Evolutionary conservation across 805 yeast species (phyloP), one percentile per base, ranked within the genome.

Genomic region (Metschnikowia lunata): DNA sequence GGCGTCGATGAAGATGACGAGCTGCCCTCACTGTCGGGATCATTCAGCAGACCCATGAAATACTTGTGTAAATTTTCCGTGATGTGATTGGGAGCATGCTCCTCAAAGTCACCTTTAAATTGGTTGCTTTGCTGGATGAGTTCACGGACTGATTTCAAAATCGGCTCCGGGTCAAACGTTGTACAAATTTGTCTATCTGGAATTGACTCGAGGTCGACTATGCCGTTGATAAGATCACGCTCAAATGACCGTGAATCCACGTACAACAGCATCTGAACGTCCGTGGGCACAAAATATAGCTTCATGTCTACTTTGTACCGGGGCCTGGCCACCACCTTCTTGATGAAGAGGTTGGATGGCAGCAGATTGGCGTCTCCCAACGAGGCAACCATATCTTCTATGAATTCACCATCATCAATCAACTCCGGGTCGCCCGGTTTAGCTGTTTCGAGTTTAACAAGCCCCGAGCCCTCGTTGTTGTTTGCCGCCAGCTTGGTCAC

Each of bases 281-380:
- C 53, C 26, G 69, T 61, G 4, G 83, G 82, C 6, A 80, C 61
- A 14, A 80, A 51, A 59, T 75, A 80, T n/a, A 80, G 74, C 55
- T 78, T 76, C 85, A 80, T 80, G 50, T 76, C 78, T 6, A 78
- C 67, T 55, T 80, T 80, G 59, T 80, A 80, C 30, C 85, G 60
- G 10, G 85, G 85, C 51, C 83, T 64, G 11, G 84, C 84, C 30
- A 79, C 73, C 23, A 74, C 66, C 47, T 78, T 78, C 58, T 80
- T 80, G 39, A 80, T 60, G 53, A 76, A 80, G 4, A 74, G 60
- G 33, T 79, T 71, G 26, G 71, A 63, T 1, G 80, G 76, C 29
- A 66, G 60, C 38, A 74, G 77, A 26, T 72, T 72, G 1, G 55
- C 49, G 28, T 58, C 57, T 1, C 79, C 79, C 29, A 74, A 60